These are phyloP conservation scores for Mycena epipterygia DNA, from an alignment of 768 basidiomycete genomes.

Conservation along the genomic window DNA sequence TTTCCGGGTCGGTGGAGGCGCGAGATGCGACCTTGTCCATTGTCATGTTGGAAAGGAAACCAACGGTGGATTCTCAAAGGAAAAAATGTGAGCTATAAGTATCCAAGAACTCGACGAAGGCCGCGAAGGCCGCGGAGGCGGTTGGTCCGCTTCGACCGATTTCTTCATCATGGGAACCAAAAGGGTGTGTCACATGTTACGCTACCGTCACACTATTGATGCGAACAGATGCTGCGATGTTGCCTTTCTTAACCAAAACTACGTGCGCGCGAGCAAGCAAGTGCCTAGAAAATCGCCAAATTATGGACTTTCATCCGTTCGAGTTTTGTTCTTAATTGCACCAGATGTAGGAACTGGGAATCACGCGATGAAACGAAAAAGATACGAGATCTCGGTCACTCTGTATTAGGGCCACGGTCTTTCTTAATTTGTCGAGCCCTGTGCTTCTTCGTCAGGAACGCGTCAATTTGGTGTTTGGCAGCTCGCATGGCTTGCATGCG, in stretches of 20 bases:
- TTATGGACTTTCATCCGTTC: too few species aligned
- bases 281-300: too few species aligned
- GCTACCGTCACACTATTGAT: slow-evolving; percentile 13
- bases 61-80: slow-evolving; percentile 8
- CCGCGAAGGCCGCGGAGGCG: too few species aligned
- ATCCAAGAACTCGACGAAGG: slow-evolving; percentile 21
- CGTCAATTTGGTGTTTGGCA: slow-evolving; percentile 17
- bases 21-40: slow-evolving; percentile 43
- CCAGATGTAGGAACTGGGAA: too few species aligned
- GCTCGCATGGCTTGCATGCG: not conserved
- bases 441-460: slow-evolving; percentile 11
- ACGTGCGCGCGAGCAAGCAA: too few species aligned
- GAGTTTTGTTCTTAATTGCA: too few species aligned
- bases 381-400: not conserved
- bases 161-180: not conserved
- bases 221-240: not conserved
- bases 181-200: not conserved
- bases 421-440: not conserved
- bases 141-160: slow-evolving; percentile 19
- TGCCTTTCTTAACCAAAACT: too few species aligned
- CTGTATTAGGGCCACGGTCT: not conserved
- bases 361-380: not conserved
- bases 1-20: slow-evolving; percentile 47
- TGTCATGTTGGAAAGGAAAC: slow-evolving; percentile 10
- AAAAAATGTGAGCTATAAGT: slow-evolving; percentile 5